Conservation (phyloP, 352 stramenopile species). For the Blastocystis sp. region DNA sequence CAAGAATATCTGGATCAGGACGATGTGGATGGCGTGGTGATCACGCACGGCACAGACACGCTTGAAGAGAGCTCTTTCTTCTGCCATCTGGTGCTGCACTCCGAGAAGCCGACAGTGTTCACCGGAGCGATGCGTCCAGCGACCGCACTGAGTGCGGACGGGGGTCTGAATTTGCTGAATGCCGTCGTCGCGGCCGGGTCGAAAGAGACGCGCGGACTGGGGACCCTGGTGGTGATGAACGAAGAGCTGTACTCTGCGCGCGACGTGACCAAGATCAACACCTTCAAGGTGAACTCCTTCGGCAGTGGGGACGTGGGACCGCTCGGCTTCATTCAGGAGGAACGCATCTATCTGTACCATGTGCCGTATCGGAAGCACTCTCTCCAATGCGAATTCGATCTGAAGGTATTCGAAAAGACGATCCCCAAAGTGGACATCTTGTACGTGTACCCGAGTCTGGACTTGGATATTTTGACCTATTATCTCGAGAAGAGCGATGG, state of each 20-base stretch:
- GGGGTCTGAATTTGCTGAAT: conserved; percentile 37
- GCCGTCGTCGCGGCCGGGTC: conserved; percentile 21
- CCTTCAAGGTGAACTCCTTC: conserved; percentile 55
- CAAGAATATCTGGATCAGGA: conserved; percentile 35
- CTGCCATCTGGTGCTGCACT: conserved; percentile 38
- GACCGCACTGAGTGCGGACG: conserved; percentile 36
- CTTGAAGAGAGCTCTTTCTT: conserved; percentile 52
- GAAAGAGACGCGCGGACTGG: conserved; percentile 1
- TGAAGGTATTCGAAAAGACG: conserved; percentile 40
- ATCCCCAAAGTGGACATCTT: conserved; percentile 52
- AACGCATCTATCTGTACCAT: conserved; percentile 52
- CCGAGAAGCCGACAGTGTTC: conserved; percentile 34
- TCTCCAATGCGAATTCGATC: conserved; percentile 7
- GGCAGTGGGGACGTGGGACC: conserved; percentile 42
- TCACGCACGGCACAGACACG: conserved; percentile 47
- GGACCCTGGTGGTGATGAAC: conserved; percentile 45
- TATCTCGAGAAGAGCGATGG: conserved; percentile 41
- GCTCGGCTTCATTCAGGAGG: conserved; percentile 33
- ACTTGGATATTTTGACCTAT: conserved; percentile 43
- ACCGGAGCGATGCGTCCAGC: conserved; percentile 52
- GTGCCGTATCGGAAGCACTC: conserved; percentile 20
- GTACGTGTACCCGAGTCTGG: conserved; percentile 35
- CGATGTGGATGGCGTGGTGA: conserved; percentile 36
- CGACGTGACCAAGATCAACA: conserved; percentile 58
- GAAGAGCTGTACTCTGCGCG: conserved; percentile 47